These are phyloP conservation scores for Colletotrichum chlorophyti DNA, from an alignment of 2,329 filamentous ascomycete species.

Conservation along the genomic window DNA sequence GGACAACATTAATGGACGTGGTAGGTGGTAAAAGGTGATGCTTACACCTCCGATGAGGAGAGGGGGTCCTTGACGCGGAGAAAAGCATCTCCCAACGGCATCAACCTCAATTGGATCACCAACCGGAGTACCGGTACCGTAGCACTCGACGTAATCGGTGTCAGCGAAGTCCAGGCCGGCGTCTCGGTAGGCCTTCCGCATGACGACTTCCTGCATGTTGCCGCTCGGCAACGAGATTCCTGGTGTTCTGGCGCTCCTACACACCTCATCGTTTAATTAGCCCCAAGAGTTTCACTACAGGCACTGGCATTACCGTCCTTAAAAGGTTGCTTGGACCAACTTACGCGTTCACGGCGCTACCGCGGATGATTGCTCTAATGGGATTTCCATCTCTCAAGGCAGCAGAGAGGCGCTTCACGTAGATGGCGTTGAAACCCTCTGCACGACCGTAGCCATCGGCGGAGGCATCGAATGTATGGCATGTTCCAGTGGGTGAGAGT, in stretches of 20 bases:
- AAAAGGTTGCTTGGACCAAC: too few species aligned
- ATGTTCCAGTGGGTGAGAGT: conserved; percentile 32
- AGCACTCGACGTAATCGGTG: conserved; percentile 45
- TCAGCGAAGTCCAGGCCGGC: conserved; percentile 31
- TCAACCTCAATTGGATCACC: conserved; percentile 49
- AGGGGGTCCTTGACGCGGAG: too few species aligned
- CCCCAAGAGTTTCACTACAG: too few species aligned
- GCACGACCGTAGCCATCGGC: conserved; percentile 43
- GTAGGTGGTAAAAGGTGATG: too few species aligned
- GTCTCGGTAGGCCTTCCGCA: conserved; percentile 36
- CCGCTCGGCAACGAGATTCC: neutral
- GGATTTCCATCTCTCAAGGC: conserved; percentile 35
- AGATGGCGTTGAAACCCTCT: conserved; percentile 39
- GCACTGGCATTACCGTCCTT: too few species aligned
- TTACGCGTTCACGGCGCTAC: conserved; percentile 29
- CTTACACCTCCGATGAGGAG: too few species aligned
- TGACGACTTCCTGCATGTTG: conserved; percentile 35
- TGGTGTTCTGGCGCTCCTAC: conserved; percentile 32
- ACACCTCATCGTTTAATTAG: too few species aligned
- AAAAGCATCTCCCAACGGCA: too few species aligned
- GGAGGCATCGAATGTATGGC: conserved; percentile 40
- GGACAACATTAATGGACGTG: too few species aligned
- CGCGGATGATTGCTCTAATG: conserved; percentile 32
- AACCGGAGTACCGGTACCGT: conserved; percentile 51
- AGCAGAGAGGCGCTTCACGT: conserved; percentile 38